Conservation (phyloP, 495 filamentous ascomycete species). For the Penicillium cataractarum region DNA sequence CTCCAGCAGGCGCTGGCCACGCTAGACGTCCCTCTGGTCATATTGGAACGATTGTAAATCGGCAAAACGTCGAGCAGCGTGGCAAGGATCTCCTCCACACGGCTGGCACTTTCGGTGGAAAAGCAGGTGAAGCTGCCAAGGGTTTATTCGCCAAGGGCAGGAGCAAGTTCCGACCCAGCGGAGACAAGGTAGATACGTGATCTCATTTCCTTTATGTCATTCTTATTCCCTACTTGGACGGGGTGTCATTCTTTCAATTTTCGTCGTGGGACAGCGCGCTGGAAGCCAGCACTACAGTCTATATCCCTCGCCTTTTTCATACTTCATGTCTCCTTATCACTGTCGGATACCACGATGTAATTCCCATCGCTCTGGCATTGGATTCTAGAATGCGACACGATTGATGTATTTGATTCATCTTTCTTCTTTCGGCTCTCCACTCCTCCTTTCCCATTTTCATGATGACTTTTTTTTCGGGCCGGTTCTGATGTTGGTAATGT, state of each 20-base stretch:
- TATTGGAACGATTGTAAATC: slow-evolving; percentile 45
- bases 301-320: slow-evolving; percentile 19
- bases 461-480: slow-evolving; percentile 16
- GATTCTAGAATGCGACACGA: slow-evolving; percentile 46
- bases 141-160: slow-evolving; percentile 85
- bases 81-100: slow-evolving; percentile 85
- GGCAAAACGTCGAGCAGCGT: slow-evolving; percentile 63
- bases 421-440: slow-evolving; percentile 21
- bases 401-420: slow-evolving; percentile 30
- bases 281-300: slow-evolving; percentile 18
- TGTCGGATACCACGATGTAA: slow-evolving; percentile 43
- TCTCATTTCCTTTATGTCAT: slow-evolving; percentile 44
- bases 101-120: slow-evolving; percentile 71
- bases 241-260: neutral
- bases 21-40: slow-evolving; percentile 40
- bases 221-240: slow-evolving; percentile 8
- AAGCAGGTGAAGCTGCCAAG: slow-evolving; percentile 77
- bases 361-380: slow-evolving; percentile 36
- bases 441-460: slow-evolving; percentile 17
- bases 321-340: slow-evolving; percentile 32
- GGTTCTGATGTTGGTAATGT: slow-evolving; percentile 40
- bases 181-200: slow-evolving; percentile 80
- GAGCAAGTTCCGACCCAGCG: slow-evolving; percentile 69
- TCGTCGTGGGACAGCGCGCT: slow-evolving; percentile 16
- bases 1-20: slow-evolving; percentile 39